Base-by-base conservation (phyloP, 257 asterid species). In the Capsicum chinense region DNA sequence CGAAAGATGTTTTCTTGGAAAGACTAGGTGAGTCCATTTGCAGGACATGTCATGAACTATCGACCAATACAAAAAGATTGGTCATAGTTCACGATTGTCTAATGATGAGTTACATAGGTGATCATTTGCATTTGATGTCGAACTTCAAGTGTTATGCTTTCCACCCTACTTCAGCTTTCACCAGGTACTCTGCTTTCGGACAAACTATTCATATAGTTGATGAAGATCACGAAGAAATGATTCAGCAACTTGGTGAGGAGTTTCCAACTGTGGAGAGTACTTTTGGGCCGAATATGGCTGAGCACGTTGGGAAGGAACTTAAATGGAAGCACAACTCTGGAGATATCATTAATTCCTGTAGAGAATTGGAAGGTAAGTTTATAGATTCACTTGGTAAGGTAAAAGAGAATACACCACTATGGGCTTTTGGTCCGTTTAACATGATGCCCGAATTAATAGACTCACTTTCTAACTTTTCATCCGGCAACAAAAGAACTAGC, bases 231-330 rank as follows among this genome's bases (percentile, higher is more conserved):
- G 21, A 74, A 42, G 37, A 50, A 50, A 48, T 50, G 58, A 44
- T 70, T 42, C 26, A 70, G 16, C 56, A 70, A 70, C 79, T 70
- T 16, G 57, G 37, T 6, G 79, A 44, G 6, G 79, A 70, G 79
- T 70, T 70, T 44, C 79, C 79, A 70, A 42, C 79, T 16, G 79
- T 6, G 54, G 79, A 70, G 56, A 70, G 79, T 9, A 70, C 79
- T 70, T 70, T 70, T 17, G 79, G 79, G 9, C 79, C 57, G 0
- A 42, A 70, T 70, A 42, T 70, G 79, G 79, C 56, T 5, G 80
- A 74, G 42, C 12, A 6, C 12, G 80, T 74, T 11, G 57, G 14
- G 16, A 56, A 50, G 59, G 80, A 50, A 74, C 60, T 52, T 11
- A 50, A 13, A 19, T 19, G 60, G 58, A 48, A 73, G 57, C 80